Conservation (phyloP, 306 rosid species). For the Datisca glomerata region DNA sequence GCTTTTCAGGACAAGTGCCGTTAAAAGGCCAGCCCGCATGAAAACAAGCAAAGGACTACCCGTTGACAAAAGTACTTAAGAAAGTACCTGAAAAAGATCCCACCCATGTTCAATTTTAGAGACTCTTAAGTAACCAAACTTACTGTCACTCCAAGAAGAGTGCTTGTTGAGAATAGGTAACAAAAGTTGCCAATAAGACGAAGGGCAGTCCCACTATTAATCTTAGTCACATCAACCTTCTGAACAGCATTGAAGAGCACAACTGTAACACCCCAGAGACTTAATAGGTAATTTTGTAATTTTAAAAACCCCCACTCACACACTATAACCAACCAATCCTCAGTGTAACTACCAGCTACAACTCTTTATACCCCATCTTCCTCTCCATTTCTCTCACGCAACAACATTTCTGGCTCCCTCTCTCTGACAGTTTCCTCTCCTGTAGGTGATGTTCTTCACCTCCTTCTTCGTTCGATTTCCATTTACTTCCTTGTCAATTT, state of each 20-base stretch:
- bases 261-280: too few species aligned
- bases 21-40: conserved; percentile 62
- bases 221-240: conserved; percentile 48
- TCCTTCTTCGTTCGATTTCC: too few species aligned
- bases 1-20: conserved; percentile 61
- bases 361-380: too few species aligned
- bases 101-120: not conserved
- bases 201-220: conserved; percentile 15
- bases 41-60: not conserved
- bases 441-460: too few species aligned
- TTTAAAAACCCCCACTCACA: too few species aligned
- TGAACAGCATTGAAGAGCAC: conserved; percentile 87
- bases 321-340: too few species aligned
- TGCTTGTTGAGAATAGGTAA: conserved; percentile 69
- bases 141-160: conserved; percentile 61
- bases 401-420: too few species aligned
- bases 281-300: too few species aligned
- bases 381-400: too few species aligned
- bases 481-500: too few species aligned
- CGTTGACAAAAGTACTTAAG: not conserved
- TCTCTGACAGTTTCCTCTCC: too few species aligned
- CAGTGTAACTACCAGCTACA: too few species aligned
- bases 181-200: conserved; percentile 52
- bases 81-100: not conserved
- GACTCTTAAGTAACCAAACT: conserved; percentile 16